Percentiles rank a stretch among this genome's conserved stretches.
These are phyloP conservation scores for Tetrahymena malaccensis DNA, from an alignment of 73 alveolate genomes.

Conservation along the genomic window DNA sequence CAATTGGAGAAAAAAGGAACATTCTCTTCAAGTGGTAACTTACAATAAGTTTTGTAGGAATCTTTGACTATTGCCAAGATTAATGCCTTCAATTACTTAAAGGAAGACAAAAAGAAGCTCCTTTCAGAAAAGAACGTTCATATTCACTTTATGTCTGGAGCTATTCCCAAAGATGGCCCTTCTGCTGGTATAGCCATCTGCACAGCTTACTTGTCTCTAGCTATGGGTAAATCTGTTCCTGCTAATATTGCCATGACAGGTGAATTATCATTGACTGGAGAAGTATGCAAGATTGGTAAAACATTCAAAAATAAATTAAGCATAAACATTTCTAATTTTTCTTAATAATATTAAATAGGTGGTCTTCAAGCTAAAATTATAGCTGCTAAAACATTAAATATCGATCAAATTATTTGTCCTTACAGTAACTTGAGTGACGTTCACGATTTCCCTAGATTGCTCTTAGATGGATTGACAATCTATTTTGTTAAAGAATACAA, in stretches of 20 bases:
- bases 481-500: slow-evolving; percentile 20
- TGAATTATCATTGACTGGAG: slow-evolving; percentile 67
- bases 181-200: slow-evolving; percentile 73
- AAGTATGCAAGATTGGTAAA: slow-evolving; percentile 63
- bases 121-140: slow-evolving; percentile 42
- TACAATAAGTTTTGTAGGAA: slow-evolving; percentile 66
- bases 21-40: slow-evolving; percentile 64
- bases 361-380: slow-evolving; percentile 23
- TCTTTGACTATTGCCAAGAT: slow-evolving; percentile 63
- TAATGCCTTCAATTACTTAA: slow-evolving; percentile 55
- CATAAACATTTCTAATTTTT: background rate
- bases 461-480: slow-evolving; percentile 25
- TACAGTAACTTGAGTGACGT: slow-evolving; percentile 28
- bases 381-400: slow-evolving; percentile 31
- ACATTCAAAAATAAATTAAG: background rate
- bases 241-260: slow-evolving; percentile 73
- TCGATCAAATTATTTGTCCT: slow-evolving; percentile 8
- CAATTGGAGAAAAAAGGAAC: slow-evolving; percentile 34
- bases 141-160: slow-evolving; percentile 71
- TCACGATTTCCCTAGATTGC: slow-evolving; percentile 5
- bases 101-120: slow-evolving; percentile 13
- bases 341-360: background rate
- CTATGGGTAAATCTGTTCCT: slow-evolving; percentile 42
- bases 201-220: slow-evolving; percentile 57
- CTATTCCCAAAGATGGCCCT: slow-evolving; percentile 83